Percentiles rank a stretch among this genome's conserved stretches.
These are phyloP conservation scores for Paradendryphiella salina DNA, from an alignment of 2,329 filamentous ascomycete genomes.

Conservation along the genomic window DNA sequence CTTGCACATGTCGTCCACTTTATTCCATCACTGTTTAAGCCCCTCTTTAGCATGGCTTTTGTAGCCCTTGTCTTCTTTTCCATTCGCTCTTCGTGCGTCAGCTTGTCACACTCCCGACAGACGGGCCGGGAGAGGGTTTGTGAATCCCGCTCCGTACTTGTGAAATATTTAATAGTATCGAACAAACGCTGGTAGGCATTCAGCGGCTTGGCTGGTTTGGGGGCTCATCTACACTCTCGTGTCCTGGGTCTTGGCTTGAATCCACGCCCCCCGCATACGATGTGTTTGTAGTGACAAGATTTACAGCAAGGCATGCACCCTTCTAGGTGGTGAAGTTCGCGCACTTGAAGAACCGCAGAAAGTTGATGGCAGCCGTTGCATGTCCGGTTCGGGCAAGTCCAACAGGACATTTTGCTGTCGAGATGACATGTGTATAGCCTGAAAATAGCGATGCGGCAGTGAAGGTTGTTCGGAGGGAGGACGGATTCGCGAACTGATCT, in stretches of 20 bases:
- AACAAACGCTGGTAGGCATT: constrained; percentile 4
- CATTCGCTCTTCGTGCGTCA: constrained; percentile 10
- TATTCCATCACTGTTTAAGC: constrained; percentile 7
- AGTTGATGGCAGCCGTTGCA: constrained; percentile 23
- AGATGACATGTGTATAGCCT: constrained; percentile 26
- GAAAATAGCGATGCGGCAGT: constrained; percentile 22
- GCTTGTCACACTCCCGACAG: constrained; percentile 21
- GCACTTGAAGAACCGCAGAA: constrained; percentile 12
- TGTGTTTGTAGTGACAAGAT: constrained; percentile 22
- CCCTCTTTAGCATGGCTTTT: constrained; percentile 20
- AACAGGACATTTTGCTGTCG: constrained; percentile 20
- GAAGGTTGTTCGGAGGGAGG: constrained; percentile 24
- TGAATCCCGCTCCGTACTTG: neutral
- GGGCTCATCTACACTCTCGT: constrained; percentile 21
- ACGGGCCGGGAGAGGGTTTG: constrained; percentile 1
- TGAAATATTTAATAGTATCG: neutral
- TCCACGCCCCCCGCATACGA: neutral
- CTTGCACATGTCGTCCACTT: constrained; percentile 16
- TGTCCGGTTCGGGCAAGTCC: constrained; percentile 27
- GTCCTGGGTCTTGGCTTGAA: neutral
- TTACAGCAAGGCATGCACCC: constrained; percentile 30
- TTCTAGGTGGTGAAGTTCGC: constrained; percentile 24
- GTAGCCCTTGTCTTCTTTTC: constrained; percentile 15
- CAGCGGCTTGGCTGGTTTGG: neutral
- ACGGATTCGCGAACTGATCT: constrained; percentile 30